Base-by-base conservation (phyloP, 495 filamentous ascomycete species). In the Trichocladium uniseriatum region DNA sequence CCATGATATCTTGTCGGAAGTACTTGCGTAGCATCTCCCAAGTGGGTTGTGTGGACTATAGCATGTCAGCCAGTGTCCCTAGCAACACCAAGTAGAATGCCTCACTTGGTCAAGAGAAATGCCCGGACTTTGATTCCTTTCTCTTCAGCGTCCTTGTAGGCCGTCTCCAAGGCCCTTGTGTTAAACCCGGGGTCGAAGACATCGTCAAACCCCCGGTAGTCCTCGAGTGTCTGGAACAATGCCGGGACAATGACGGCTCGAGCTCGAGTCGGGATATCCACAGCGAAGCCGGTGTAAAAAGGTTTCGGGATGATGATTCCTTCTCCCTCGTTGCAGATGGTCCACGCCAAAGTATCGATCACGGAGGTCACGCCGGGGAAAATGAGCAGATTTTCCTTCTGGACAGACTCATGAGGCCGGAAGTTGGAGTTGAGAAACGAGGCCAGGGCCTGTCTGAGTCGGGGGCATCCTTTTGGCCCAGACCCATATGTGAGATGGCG, bases 161-260 rank as follows among this genome's bases (percentile, higher is more conserved):
- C 67, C 29, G 63, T 46, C 49, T 75, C 72, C 34, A 56, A 38
- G 2, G 57, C 46, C 24, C 38, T 35, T 0, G 15, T 11, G 38
- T 40, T 48, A 10, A 53, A 39, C 1, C 14, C 36, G 0, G 76
- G 73, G 20, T 65, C 65, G 6, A 53, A 51, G 0, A 73, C 68
- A 6, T 64, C 72, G 9, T 66, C 66, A 1, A 60, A 14, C 11
- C 59, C 56, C 19, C 72, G 38, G 29, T 59, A 67, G 1, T 64
- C 73, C 36, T 75, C 70, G 6, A 58, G 43, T 2, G 61, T 64
- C 13, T 60, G 58, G 29, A 77, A 76, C 6, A 51, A 45, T 0
- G 74, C 73, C 0, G 60, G 58, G 9, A 75, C 57, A 0, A 73
- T 62, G 9, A 41, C 31, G 0, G 63, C 52, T 2, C 65, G 55